Evolutionary conservation across 306 rosid genomes (phyloP).

Genomic region (Dalbergia cultrata): DNA sequence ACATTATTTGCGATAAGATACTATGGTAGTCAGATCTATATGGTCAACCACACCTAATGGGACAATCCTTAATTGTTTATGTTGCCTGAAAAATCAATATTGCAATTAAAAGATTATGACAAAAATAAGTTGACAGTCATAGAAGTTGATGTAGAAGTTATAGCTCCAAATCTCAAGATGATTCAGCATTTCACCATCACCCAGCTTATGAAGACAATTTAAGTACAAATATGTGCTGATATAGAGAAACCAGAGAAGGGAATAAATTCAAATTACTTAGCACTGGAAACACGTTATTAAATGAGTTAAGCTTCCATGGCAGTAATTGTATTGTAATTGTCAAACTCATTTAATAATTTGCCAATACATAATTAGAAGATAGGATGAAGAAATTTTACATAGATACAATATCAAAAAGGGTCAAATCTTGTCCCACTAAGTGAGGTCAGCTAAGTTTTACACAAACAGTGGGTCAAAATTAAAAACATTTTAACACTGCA

Average conservation of each 20-base stretch:
- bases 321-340: background rate
- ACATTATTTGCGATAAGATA: too few relatives aligned
- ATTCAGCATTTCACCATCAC: background rate
- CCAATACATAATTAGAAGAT: background rate
- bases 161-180: background rate
- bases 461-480: background rate
- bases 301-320: background rate
- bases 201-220: background rate
- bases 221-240: background rate
- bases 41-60: too few relatives aligned
- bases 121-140: background rate
- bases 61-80: too few relatives aligned
- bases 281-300: constrained; percentile 3
- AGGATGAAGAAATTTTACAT: background rate
- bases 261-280: constrained; percentile 11
- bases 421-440: too few relatives aligned
- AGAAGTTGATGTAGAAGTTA: background rate
- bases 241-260: constrained; percentile 1
- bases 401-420: too few relatives aligned
- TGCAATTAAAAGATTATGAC: constrained; percentile 9
- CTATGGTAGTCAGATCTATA: too few relatives aligned
- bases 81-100: background rate
- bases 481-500: background rate
- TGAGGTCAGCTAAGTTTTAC: background rate
- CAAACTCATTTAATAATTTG: background rate